phyloP scores from a whole-genome alignment of 352 stramenopile genomes.

The Globisporangium echinulatum region DNA sequence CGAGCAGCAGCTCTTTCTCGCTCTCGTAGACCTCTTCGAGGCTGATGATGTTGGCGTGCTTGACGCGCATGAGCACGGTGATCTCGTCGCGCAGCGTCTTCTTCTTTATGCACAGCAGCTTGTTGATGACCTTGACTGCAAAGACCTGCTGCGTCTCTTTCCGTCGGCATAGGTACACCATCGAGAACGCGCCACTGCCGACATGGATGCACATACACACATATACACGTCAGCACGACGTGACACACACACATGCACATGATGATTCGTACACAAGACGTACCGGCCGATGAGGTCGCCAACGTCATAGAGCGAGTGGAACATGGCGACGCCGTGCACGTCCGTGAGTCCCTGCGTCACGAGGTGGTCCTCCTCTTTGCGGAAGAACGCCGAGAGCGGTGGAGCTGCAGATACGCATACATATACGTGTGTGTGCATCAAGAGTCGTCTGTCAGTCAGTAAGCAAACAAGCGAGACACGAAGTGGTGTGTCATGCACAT shows the following conservation, averaged over 20 bases:
- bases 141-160: conserved; percentile 81
- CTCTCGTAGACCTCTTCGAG: conserved; percentile 84
- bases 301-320: conserved; percentile 86
- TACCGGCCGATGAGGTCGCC: conserved; percentile 75
- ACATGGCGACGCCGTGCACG: conserved; percentile 77
- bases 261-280: background rate
- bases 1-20: conserved; percentile 80
- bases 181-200: conserved; percentile 61
- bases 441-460: too few species aligned
- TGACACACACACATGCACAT: background rate
- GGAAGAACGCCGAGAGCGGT: conserved; percentile 84
- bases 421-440: background rate
- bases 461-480: too few species aligned
- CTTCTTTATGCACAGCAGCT: conserved; percentile 81
- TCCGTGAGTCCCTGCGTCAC: conserved; percentile 82
- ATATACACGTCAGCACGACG: background rate
- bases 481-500: too few species aligned
- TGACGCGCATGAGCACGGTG: conserved; percentile 76
- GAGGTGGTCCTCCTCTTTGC: conserved; percentile 77
- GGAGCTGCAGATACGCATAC: conserved; percentile 33
- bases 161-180: conserved; percentile 78
- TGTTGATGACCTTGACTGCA: conserved; percentile 87
- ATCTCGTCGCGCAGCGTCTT: conserved; percentile 85
- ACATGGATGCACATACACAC: conserved; percentile 3
- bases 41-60: conserved; percentile 86